Base-by-base conservation (phyloP, 257 asterid genomes). In the Linaria vulgaris region DNA sequence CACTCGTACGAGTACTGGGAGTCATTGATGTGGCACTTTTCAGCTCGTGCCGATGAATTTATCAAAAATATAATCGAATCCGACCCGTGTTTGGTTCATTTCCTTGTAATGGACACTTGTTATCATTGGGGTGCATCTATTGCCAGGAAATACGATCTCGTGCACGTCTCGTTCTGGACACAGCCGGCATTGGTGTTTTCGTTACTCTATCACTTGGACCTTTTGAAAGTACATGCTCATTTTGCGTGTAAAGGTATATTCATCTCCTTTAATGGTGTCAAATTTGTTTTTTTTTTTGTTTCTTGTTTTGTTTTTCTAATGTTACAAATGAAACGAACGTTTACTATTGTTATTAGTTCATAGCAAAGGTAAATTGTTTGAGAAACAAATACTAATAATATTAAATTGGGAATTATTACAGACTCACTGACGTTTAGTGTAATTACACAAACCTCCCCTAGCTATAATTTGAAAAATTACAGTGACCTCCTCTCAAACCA, bases 51-150 rank as follows among this genome's bases (percentile, higher is more conserved):
- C 7, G 79, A 73, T 20, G 74, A 73, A 46, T 58, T 62, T 57
- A 63, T 77, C 12, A 74, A 56, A 14, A 69, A 43, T 30, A 24
- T 59, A 15, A 63, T 69, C 17, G 30, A 16, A 4, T 48, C 68
- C 47, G 71, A 70, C 14, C 74, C 79, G 3, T 58, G 31, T 38
- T 56, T 19, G 6, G 15, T 45, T 3, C 17, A 64, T 16, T 79
- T 83, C 52, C 55, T 82, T 63, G 80, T 85, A 5, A 45, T 78
- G 12, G 88, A 85, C 49, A 70, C 80, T 44, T 19, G 63, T 58
- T 79, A 25, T 37, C 5, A 15, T 0, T 84, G 85, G 85, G 68
- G 77, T 7, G 64, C 74, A 2, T 16, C 19, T 12, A 41, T 81
- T 39, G 85, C 91, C 11, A 45, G 34, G 15, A 84, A 84, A 17